These are phyloP conservation scores for Salix dunnii DNA, from an alignment of 345 rosid genomes.

Conservation along the genomic window DNA sequence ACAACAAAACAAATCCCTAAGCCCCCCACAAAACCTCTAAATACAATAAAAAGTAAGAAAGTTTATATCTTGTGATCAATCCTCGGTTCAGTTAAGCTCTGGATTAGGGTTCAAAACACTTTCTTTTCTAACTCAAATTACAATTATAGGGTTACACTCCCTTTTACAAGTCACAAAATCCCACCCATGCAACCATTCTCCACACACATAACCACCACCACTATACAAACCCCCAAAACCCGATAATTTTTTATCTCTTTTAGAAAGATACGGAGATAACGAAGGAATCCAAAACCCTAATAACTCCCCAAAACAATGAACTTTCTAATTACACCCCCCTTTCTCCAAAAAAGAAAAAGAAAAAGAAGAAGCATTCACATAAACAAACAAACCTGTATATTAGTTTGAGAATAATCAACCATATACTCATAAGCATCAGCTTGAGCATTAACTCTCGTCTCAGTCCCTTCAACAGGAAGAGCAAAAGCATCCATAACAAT, in stretches of 20 bases:
- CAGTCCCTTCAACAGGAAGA: conserved; percentile 99
- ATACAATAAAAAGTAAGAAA: not conserved
- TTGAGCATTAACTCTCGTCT: conserved; percentile 96
- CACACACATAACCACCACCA: not conserved
- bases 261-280: no score
- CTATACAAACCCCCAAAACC: not conserved
- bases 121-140: not conserved
- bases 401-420: conserved; percentile 98
- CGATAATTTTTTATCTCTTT: no score
- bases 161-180: not conserved
- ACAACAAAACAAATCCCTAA: not conserved
- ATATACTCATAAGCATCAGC: conserved; percentile 98
- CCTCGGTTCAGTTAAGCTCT: not conserved
- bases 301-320: not conserved
- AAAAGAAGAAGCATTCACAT: not conserved
- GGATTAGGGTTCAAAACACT: not conserved
- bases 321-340: not conserved
- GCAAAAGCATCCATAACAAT: conserved; percentile 99
- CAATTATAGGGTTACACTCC: not conserved
- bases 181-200: not conserved
- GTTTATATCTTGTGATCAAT: not conserved
- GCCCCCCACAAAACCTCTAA: not conserved
- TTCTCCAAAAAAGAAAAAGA: not conserved
- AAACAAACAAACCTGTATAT: conserved; percentile 61
- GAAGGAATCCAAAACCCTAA: no score